These are phyloP conservation scores for Rhodotorula sphaerocarpa DNA, from an alignment of 768 basidiomycete species.

Conservation along the genomic window DNA sequence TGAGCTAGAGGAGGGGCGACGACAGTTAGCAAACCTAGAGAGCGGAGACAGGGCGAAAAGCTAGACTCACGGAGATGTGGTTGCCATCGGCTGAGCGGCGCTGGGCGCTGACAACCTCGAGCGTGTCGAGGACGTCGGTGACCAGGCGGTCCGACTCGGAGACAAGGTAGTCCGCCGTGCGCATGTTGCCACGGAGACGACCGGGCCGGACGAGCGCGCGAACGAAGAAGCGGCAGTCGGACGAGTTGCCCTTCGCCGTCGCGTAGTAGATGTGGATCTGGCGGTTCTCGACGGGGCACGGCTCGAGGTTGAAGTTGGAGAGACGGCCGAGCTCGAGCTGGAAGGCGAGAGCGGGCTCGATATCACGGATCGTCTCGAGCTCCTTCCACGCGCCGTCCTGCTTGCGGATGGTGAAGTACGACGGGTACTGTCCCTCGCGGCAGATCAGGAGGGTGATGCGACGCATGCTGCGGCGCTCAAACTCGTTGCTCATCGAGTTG, in stretches of 20 bases:
- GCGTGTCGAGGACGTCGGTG: slow-evolving; percentile 82
- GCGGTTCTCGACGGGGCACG: slow-evolving; percentile 92
- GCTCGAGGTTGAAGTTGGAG: slow-evolving; percentile 90
- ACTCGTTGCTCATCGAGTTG: slow-evolving; percentile 57
- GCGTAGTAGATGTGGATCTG: slow-evolving; percentile 98
- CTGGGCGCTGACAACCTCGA: slow-evolving; percentile 84
- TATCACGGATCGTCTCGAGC: slow-evolving; percentile 93
- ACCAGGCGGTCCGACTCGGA: slow-evolving; percentile 96
- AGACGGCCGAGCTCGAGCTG: slow-evolving; percentile 93
- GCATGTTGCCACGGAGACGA: slow-evolving; percentile 82
- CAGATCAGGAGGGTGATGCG: slow-evolving; percentile 88
- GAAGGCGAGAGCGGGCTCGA: slow-evolving; percentile 95
- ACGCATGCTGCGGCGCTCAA: slow-evolving; percentile 71
- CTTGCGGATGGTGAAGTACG: slow-evolving; percentile 84
- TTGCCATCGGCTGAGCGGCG: slow-evolving; percentile 92
- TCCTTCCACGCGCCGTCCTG: slow-evolving; percentile 69
- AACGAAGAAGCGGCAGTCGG: slow-evolving; percentile 97
- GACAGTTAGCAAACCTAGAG: background rate
- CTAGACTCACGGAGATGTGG: slow-evolving; percentile 61
- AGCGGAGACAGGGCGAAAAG: background rate
- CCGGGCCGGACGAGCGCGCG: slow-evolving; percentile 94
- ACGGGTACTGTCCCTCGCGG: slow-evolving; percentile 80
- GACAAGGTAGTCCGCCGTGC: slow-evolving; percentile 92
- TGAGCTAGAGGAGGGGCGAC: slow-evolving; percentile 49
- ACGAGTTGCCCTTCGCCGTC: slow-evolving; percentile 86